Base-by-base conservation (phyloP, 2,329 filamentous ascomycete species). In the Ophiocordyceps australis region DNA sequence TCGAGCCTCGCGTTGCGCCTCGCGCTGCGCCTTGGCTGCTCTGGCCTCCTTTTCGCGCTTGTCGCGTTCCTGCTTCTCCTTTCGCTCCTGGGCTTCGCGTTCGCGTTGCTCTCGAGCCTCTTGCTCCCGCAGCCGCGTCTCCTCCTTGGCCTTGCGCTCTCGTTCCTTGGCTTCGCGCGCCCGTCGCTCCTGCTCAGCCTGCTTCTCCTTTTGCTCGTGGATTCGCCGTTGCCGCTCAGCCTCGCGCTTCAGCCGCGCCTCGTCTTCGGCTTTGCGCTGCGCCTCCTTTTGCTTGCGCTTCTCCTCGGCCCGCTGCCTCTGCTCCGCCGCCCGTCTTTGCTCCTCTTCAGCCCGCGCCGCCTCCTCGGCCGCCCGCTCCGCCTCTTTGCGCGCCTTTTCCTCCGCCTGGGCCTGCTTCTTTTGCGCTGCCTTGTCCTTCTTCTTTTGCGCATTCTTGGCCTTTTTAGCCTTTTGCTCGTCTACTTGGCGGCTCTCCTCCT, bases 391-490 rank as follows among this genome's bases (percentile, higher is more conserved):
- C 18, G 82, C 78, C 50, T 81, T 85, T 45, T 94, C 85, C 45
- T 94, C 86, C n/a, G 86, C 81, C 36, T 79, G 73, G 3, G 74
- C 74, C 45, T 82, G 75, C 52, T 86, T 91, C 55, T 92, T 86
- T 42, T 82, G 73, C 14, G 74, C 74, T 35, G 85, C 82, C 57
- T 86, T 93, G 42, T 93, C 85, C 52, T 93, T 95, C 46, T 80
- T 81, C 61, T 89, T 92, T 48, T 92, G 80, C 11, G 89, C 85
- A 43, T 93, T 86, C 43, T 82, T 82, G 24, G 82, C 79, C 50
- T 86, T 93, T 57, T 94, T 94, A 13, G 80, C 83, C 46, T 89
- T 85, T 34, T 78, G 76, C 47, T 86, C 69, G 26, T 74, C 68
- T 33, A 79, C 74, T 25, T 74, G 68, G 28, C 72, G 70, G 34